A percentile compares a stretch with the other conserved stretches of the same genome.
phyloP scores from a whole-genome alignment of 148 eudicot species.

The Camellia lanceoleosa region DNA sequence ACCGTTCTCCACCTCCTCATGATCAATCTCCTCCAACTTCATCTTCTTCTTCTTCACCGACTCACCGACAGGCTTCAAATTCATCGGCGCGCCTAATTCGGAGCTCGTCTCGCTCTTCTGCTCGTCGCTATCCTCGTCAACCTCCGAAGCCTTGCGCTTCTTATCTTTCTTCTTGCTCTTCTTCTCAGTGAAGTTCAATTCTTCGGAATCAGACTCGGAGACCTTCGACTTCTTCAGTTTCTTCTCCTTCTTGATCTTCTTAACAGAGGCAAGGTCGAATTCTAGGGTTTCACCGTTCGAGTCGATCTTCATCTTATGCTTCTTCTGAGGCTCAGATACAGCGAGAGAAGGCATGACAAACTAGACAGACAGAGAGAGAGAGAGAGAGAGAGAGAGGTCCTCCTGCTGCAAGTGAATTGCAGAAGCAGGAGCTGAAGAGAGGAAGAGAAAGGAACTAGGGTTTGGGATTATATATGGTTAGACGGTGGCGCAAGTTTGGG shows the following conservation, averaged over 20 bases:
- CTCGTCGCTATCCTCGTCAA: slow-evolving; percentile 34
- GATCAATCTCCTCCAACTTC: slow-evolving; percentile 14
- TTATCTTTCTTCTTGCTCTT: slow-evolving; percentile 44
- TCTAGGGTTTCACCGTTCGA: slow-evolving; percentile 9
- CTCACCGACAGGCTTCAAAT: slow-evolving; percentile 19
- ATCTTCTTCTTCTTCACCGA: slow-evolving; percentile 38
- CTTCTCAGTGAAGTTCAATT: slow-evolving; percentile 17
- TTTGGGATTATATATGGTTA: neutral
- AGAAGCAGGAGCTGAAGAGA: slow-evolving; percentile 16
- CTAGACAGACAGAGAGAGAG: neutral
- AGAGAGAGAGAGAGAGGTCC: neutral
- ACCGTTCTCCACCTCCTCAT: slow-evolving; percentile 23
- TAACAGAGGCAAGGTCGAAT: slow-evolving; percentile 11
- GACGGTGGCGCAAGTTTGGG: neutral
- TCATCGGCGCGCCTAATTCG: slow-evolving; percentile 41
- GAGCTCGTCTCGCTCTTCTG: slow-evolving; percentile 45
- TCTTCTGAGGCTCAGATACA: slow-evolving; percentile 15
- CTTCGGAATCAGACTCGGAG: slow-evolving; percentile 21
- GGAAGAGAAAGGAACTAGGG: neutral
- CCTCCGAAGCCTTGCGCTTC: slow-evolving; percentile 47
- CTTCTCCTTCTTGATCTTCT: slow-evolving; percentile 29
- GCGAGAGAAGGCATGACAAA: slow-evolving; percentile 45
- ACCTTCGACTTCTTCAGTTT: slow-evolving; percentile 19
- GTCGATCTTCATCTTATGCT: slow-evolving; percentile 33
- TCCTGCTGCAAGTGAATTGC: slow-evolving; percentile 11